phyloP scores from a whole-genome alignment of 768 basidiomycete genomes.

The Nidularia pulvinata region DNA sequence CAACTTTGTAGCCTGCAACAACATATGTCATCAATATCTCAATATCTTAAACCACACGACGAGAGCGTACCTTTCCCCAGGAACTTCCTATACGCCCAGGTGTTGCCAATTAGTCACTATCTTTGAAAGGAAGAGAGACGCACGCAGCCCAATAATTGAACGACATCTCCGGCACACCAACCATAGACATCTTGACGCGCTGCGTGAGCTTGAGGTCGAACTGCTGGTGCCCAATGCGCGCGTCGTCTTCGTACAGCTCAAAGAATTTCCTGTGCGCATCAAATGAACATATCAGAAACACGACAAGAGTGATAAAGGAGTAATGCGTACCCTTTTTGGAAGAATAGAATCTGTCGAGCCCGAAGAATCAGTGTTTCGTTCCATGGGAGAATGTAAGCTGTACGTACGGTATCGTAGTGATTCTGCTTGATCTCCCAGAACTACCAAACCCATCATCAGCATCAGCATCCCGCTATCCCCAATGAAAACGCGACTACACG shows the following conservation, averaged over 20 bases:
- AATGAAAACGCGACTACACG: slow-evolving; percentile 6
- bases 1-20: slow-evolving; percentile 82
- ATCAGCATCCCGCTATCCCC: too few relatives aligned
- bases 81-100: slow-evolving; percentile 57
- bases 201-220: slow-evolving; percentile 94
- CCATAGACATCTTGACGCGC: slow-evolving; percentile 99
- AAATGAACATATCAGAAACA: neutral
- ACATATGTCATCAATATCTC: neutral
- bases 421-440: slow-evolving; percentile 97
- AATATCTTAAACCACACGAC: neutral
- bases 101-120: slow-evolving; percentile 2
- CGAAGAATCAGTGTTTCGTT: too few relatives aligned
- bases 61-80: slow-evolving; percentile 78
- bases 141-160: slow-evolving; percentile 95
- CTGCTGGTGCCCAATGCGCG: slow-evolving; percentile 87
- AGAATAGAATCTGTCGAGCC: slow-evolving; percentile 75
- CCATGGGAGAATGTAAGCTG: slow-evolving; percentile 2
- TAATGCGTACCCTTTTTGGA: slow-evolving; percentile 86
- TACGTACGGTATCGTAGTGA: slow-evolving; percentile 87
- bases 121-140: slow-evolving; percentile 21
- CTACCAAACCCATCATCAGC: too few relatives aligned
- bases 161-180: slow-evolving; percentile 92
- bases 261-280: slow-evolving; percentile 64
- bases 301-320: neutral
- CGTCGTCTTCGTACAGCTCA: slow-evolving; percentile 97